These are phyloP conservation scores for Xylaria sp. DNA, from an alignment of 2,329 filamentous ascomycete species.

Conservation along the genomic window DNA sequence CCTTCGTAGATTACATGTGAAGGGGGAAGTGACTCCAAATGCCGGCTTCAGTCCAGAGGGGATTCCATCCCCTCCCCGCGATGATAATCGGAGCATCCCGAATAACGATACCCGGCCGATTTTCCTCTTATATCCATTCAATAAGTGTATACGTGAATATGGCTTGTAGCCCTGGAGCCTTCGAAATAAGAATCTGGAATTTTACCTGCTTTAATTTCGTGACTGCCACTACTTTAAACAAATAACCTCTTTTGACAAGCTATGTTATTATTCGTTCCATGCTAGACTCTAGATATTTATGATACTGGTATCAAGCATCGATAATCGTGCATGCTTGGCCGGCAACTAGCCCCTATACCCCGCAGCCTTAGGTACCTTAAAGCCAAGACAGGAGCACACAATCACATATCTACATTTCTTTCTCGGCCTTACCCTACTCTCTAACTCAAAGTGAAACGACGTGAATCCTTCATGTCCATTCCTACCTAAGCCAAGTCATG, in stretches of 20 bases:
- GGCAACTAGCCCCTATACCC: conserved; percentile 22
- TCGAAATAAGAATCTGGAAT: not conserved
- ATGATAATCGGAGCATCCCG: conserved; percentile 4
- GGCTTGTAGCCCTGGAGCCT: not conserved
- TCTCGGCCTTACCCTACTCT: no score
- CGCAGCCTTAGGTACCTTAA: no score
- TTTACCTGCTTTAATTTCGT: not conserved
- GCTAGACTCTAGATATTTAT: not conserved
- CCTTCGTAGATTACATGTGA: not conserved
- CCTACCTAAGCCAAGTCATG: no score
- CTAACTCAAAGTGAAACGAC: no score
- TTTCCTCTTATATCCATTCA: not conserved
- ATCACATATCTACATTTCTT: no score
- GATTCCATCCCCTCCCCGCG: conserved; percentile 10
- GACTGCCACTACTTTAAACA: no score
- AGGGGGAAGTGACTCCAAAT: not conserved
- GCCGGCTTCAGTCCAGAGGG: conserved; percentile 11
- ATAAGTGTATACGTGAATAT: not conserved
- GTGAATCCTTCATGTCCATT: no score
- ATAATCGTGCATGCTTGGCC: not conserved
- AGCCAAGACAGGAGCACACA: no score
- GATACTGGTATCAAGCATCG: not conserved
- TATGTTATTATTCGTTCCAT: not conserved
- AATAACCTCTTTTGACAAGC: not conserved
- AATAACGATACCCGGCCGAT: conserved; percentile 5